Evolutionary conservation across 2,329 filamentous ascomycete species (phyloP), one percentile per base, ranked within the genome.

Genomic region (Trichophyton schoenleinii): DNA sequence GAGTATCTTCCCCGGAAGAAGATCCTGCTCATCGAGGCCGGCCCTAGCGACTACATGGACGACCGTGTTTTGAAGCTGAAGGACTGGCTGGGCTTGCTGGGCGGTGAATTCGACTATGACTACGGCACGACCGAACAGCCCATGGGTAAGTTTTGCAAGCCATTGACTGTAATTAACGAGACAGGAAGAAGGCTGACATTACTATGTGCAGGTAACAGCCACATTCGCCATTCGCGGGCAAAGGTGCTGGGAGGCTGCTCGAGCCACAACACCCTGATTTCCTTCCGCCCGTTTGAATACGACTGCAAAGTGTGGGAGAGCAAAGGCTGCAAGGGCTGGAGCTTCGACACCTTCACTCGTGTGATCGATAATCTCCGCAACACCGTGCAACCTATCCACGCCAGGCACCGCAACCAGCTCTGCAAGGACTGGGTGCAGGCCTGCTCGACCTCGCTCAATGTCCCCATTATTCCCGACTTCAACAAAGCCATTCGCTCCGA

Each of bases 161-260:
- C 15, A 55, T 13, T 9, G 34, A 36, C 4, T 42, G 6, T 3
- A 48, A 38, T 6, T 28, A 28, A 28, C 28, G 28, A 31, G 18
- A 6, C 28, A 6, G 28, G 28, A 31, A 31, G 28, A 58, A 34
- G 58, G 11, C 62, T 53, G 38, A 63, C 60, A 28, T 2, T 15
- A 38, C 49, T 61, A 58, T 38, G 66, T 64, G 67, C 76, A 83
- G 89, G 90, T 71, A 96, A 96, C 80, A 94, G 88, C 61, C 83
- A 90, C 77, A 95, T 96, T 77, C 86, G 90, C 66, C 91, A 95
- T 78, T 95, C 91, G 13, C 87, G 91, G 64, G 91, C 91, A 65
- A 95, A 95, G 79, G 90, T 96, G 44, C 82, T 96, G 34, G 91
- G 91, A 67, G 91, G 91, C 67, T 96, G 91, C 80, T 95, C 90